A percentile compares a stretch with the other conserved stretches of the same genome.
These are phyloP conservation scores for Trametes elegans DNA, from an alignment of 768 basidiomycete genomes.

Conservation along the genomic window DNA sequence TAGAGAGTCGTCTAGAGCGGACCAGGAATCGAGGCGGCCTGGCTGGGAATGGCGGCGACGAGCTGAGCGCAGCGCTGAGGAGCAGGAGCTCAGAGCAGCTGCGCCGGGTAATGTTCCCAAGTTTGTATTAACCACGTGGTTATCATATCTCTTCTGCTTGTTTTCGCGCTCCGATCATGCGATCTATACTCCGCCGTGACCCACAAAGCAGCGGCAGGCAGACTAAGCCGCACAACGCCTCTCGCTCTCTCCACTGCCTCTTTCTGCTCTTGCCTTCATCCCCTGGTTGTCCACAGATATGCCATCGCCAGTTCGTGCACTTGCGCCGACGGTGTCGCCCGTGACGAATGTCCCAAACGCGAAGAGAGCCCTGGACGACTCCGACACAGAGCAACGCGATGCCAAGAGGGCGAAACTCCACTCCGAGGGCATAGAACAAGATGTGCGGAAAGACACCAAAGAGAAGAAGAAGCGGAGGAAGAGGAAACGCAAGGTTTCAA, in stretches of 20 bases:
- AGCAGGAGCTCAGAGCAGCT: neutral
- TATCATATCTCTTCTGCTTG: neutral
- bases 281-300: neutral
- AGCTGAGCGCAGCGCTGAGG: neutral
- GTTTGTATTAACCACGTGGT: slow-evolving; percentile 1
- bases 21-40: too few species aligned
- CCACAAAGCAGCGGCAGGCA: too few species aligned
- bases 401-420: slow-evolving; percentile 6
- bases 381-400: slow-evolving; percentile 15
- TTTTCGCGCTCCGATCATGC: neutral
- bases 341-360: neutral
- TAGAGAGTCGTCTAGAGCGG: neutral
- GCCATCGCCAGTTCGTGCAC: slow-evolving; percentile 4
- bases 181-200: neutral
- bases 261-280: neutral
- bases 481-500: slow-evolving; percentile 28
- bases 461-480: slow-evolving; percentile 29
- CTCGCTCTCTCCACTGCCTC: neutral
- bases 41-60: neutral
- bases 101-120: neutral
- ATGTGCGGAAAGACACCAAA: neutral
- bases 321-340: neutral
- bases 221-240: neutral
- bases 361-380: slow-evolving; percentile 17
- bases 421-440: neutral